A percentile compares a stretch with the other conserved stretches of the same genome.
Evolutionary conservation across 306 rosid species (phyloP).

Genomic region (Pterocarpus macrocarpus): DNA sequence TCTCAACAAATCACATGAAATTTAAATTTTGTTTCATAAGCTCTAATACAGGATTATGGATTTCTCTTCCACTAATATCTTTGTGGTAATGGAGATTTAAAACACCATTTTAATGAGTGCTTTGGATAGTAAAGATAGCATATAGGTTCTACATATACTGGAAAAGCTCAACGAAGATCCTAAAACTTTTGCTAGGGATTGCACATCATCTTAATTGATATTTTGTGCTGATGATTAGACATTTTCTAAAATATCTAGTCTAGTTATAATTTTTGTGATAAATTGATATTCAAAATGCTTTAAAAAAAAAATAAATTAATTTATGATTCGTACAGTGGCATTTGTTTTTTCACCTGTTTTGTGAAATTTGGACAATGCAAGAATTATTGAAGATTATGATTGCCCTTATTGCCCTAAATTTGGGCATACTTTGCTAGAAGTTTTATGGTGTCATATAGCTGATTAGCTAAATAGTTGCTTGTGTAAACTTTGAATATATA

Average conservation of each 20-base stretch:
- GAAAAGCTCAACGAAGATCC: neutral
- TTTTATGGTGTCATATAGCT: conserved; percentile 8
- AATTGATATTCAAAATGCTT: neutral
- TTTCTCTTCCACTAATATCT: conserved; percentile 18
- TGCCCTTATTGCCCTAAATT: conserved; percentile 11
- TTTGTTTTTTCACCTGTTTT: conserved; percentile 10
- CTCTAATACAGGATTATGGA: neutral
- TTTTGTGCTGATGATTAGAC: conserved; percentile 23
- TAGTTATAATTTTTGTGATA: conserved; percentile 6
- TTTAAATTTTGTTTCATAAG: neutral
- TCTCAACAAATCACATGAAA: conserved; percentile 1
- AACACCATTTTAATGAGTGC: neutral
- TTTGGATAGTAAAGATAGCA: neutral
- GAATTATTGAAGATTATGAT: conserved; percentile 17
- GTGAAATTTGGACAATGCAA: conserved; percentile 7
- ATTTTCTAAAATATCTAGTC: neutral
- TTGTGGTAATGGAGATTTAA: neutral
- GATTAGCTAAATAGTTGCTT: conserved; percentile 24
- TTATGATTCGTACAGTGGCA: conserved; percentile 14
- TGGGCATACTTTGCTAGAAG: neutral
- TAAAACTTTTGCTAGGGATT: conserved; percentile 8
- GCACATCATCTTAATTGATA: neutral
- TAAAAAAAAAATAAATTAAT: neutral
- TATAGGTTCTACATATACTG: neutral
- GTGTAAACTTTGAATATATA: conserved; percentile 6